Evolutionary conservation across 495 filamentous ascomycete species (phyloP).

Genomic region (Melanomma pulvis-pyrius): DNA sequence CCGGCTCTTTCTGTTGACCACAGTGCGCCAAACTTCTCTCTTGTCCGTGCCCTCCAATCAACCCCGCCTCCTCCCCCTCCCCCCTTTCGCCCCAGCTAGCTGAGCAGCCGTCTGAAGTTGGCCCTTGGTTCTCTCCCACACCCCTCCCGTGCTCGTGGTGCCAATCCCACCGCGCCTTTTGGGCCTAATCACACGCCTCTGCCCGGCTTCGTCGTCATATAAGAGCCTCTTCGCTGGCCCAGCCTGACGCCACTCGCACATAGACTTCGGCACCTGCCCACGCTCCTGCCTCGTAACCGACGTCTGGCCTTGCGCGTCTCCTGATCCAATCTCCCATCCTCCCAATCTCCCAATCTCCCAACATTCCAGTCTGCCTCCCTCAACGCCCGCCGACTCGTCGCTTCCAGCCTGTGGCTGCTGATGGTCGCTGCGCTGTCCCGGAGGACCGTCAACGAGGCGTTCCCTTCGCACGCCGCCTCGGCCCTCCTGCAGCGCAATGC

Average conservation of each 20-base stretch:
- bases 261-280: neutral
- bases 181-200: neutral
- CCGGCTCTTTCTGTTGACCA: neutral
- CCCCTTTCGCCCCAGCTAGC: neutral
- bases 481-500: conserved; percentile 18
- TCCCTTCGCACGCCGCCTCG: conserved; percentile 5
- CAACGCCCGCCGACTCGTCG: neutral
- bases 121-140: conserved; percentile 2
- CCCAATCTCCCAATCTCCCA: conserved; percentile 2
- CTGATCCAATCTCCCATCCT: neutral
- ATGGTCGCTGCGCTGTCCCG: conserved; percentile 3
- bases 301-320: neutral
- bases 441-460: conserved; percentile 11
- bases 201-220: neutral
- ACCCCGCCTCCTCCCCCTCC: neutral
- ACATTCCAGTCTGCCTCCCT: neutral
- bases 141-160: conserved; percentile 10
- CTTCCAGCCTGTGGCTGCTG: neutral
- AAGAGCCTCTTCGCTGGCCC: neutral
- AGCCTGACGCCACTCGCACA: neutral
- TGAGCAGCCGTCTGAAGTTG: conserved; percentile 1
- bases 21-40: neutral
- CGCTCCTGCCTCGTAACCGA: neutral
- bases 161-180: neutral
- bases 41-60: neutral